Evolutionary conservation across 129 eudicot species (phyloP).

Genomic region (Scalesia atractyloides): DNA sequence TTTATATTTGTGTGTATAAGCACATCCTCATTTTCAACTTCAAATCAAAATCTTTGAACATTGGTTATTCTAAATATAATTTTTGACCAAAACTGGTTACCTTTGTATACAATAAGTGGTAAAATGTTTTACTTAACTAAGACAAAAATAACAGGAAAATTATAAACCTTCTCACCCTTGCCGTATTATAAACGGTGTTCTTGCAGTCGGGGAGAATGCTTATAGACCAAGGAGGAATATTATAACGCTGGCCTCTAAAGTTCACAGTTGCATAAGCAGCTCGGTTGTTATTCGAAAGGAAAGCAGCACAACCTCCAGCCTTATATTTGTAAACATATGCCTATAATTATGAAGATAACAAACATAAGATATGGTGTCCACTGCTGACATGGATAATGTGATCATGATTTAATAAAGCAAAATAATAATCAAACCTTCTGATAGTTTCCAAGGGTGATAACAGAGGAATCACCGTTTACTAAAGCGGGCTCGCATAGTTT

Average conservation of each 20-base stretch:
- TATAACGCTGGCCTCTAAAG: conserved; percentile 50
- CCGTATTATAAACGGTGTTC: conserved; percentile 81
- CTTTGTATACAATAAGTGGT: background rate
- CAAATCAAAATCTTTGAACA: background rate
- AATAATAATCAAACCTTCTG: conserved; percentile 52
- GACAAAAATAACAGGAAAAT: background rate
- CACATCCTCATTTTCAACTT: too few species aligned
- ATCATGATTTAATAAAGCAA: background rate
- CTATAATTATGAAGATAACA: conserved; percentile 35
- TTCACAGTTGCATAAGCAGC: conserved; percentile 48
- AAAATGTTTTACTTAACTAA: background rate
- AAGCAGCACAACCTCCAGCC: conserved; percentile 86
- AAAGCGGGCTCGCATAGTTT: conserved; percentile 81
- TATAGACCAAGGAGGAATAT: conserved; percentile 88
- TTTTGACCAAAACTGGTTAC: background rate
- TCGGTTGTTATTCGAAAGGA: conserved; percentile 72
- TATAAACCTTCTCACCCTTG: conserved; percentile 49
- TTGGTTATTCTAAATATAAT: background rate
- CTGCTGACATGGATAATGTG: conserved; percentile 1
- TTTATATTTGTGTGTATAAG: too few species aligned
- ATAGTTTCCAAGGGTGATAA: conserved; percentile 68
- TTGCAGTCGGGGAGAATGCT: conserved; percentile 97
- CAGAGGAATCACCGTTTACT: conserved; percentile 63
- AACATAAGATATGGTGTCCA: conserved; percentile 7
- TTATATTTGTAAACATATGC: conserved; percentile 70